These are phyloP conservation scores for Verticillium nonalfalfae DNA, from an alignment of 2,329 filamentous ascomycete genomes.

Conservation along the genomic window DNA sequence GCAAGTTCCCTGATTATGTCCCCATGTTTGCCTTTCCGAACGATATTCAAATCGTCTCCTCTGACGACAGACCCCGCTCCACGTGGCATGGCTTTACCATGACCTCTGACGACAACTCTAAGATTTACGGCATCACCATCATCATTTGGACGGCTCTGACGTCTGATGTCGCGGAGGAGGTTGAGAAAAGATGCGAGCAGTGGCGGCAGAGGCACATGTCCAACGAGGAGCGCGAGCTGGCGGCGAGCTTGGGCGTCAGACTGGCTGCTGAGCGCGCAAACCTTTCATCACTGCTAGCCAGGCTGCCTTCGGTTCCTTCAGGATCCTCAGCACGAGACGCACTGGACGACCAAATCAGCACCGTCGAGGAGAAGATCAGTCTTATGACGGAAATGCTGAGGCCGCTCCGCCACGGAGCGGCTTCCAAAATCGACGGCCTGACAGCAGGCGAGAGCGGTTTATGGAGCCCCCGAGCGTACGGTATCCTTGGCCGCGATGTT, in stretches of 20 bases:
- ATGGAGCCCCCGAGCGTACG: slow-evolving; percentile 92
- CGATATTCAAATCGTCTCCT: slow-evolving; percentile 93
- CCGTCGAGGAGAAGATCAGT: slow-evolving; percentile 93
- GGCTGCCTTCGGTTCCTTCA: slow-evolving; percentile 72
- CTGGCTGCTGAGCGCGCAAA: slow-evolving; percentile 84
- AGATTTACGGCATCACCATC: slow-evolving; percentile 84
- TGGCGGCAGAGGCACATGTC: slow-evolving; percentile 87
- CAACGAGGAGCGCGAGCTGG: slow-evolving; percentile 82
- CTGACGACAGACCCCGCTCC: slow-evolving; percentile 87
- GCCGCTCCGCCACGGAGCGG: slow-evolving; percentile 86
- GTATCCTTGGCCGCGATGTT: slow-evolving; percentile 79
- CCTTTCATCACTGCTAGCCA: slow-evolving; percentile 78
- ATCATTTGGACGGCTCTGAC: slow-evolving; percentile 91
- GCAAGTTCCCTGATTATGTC: slow-evolving; percentile 91
- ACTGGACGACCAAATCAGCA: slow-evolving; percentile 89
- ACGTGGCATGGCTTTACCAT: slow-evolving; percentile 99
- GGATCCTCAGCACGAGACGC: slow-evolving; percentile 75
- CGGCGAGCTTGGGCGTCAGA: slow-evolving; percentile 82
- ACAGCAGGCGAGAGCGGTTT: slow-evolving; percentile 93
- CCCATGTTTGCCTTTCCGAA: slow-evolving; percentile 99
- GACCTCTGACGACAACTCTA: slow-evolving; percentile 88
- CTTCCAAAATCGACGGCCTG: slow-evolving; percentile 93
- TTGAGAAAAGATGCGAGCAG: slow-evolving; percentile 76
- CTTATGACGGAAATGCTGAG: slow-evolving; percentile 95
- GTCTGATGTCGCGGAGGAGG: slow-evolving; percentile 71